Evolutionary conservation across 2,329 filamentous ascomycete species (phyloP), one percentile per base, ranked within the genome.

Genomic region (Arthrobotrys sphaeroides): DNA sequence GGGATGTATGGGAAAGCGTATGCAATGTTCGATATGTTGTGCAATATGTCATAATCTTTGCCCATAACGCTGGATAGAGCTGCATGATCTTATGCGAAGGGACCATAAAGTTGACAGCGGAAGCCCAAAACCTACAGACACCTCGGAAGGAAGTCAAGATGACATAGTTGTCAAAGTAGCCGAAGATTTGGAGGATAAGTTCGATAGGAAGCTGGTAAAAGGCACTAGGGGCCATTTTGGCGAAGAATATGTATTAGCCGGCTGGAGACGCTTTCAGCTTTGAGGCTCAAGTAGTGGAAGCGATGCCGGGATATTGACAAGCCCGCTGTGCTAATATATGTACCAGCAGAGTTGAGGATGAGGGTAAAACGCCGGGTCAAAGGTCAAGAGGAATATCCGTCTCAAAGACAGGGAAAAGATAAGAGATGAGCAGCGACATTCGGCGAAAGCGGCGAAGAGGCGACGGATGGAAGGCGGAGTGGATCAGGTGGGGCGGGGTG

Each of bases 141-240:
- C 57, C 64, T 22, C 72, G 72, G 9, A 75, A 42, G 22, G 26
- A 24, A 7, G 55, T 65, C 10, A 75, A 28, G 22, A 75, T 28
- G 13, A 59, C 65, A 22, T 69, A 69, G 13, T 51, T 13, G 12
- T 75, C 72, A 38, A 75, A 69, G 49, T 65, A 60, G 9, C 69
- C 65, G 72, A 64, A 75, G 3, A 68, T 42, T 16, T 75, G 64
- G 3, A 75, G 64, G 31, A 75, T 64, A 16, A 75, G 59, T 45
- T 75, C 72, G 0, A 59, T 47, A 18, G 72, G 72, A n/a, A 75
- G 62, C 10, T 33, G 18, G 12, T 75, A 57, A 28, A 75, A 62
- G 4, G n/a, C 59, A 16, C 7, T 18, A 12, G 13, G 6, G 4
- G 3, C 28, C 47, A 53, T 53, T 18, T n/a, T 53, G 47, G 26